Base-by-base conservation (phyloP, 768 basidiomycete species). In the Atractiella rhizophila region DNA sequence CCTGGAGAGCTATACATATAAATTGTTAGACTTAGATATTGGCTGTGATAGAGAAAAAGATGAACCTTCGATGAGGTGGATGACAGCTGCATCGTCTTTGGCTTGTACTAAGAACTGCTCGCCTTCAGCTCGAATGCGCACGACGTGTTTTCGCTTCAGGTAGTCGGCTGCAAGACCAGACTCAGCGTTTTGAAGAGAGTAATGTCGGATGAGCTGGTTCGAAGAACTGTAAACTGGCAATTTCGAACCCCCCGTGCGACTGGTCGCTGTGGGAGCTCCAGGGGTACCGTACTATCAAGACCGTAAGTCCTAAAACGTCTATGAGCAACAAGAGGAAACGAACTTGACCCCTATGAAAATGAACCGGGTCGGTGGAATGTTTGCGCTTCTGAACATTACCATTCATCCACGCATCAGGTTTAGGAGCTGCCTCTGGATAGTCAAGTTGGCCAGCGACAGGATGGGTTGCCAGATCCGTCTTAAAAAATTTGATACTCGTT, bases 51-150 rank as follows among this genome's bases (percentile, higher is more conserved):
- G 20, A 9, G 24, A 16, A 15, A 34, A 38, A 36, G 28, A 12
- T 19, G 4, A 18, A 35, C 31, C 81, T 73, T 98, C 88, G 46
- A 98, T 86, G 83, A 88, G 86, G 40, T 76, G 71, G 40, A 96
- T 80, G 2, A 94, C 86, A 21, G 72, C 70, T 32, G 71, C 66
- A 28, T 83, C 73, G 54, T 78, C 74, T 37, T 66, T 69, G 3
- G 80, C 79, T 60, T 98, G 88, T 51, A 98, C 52, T 50, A 98
- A 62, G 60, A 98, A 98, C 61, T 98, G 91, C 63, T 96, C 81
- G 11, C 88, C 91, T 57, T 91, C 83, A 48, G 83, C 63, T 43
- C 88, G 62, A 23, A 96, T 70, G 18, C 91, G 67, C 26, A 96
- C 83, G 33, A 96, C 88, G 57, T 96, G 79, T 63, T 71, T 76